Percentiles rank a stretch among this genome's conserved stretches.
phyloP scores from a whole-genome alignment of 495 filamentous ascomycete genomes.

The Aspergillus coremiiformis region DNA sequence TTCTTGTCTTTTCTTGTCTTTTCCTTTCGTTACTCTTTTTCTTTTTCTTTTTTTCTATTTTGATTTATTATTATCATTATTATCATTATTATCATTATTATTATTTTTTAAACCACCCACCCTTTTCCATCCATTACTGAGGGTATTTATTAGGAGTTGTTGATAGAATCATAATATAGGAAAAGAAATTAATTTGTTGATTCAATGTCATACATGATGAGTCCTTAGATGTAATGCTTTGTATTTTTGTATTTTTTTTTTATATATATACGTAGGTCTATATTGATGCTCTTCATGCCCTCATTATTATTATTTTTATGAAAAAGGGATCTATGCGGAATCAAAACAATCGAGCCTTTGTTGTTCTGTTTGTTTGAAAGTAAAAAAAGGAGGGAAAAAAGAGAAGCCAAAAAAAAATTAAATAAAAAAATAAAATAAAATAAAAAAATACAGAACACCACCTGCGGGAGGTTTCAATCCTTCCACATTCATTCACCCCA shows the following conservation, averaged over 20 bases:
- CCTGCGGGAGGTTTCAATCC: neutral
- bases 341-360: neutral
- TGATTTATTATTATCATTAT: too few species aligned
- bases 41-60: too few species aligned
- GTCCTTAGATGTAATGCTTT: neutral
- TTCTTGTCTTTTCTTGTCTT: neutral
- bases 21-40: too few species aligned
- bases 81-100: neutral
- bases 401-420: neutral
- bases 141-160: neutral
- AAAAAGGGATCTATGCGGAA: neutral
- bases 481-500: neutral
- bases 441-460: neutral
- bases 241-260: slow-evolving; percentile 1
- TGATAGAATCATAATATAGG: neutral
- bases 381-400: neutral
- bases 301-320: neutral
- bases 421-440: neutral
- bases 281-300: too few species aligned
- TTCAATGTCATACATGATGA: neutral
- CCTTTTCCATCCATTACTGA: neutral
- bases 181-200: neutral
- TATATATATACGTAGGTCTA: neutral
- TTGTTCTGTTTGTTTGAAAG: neutral
- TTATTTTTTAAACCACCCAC: too few species aligned